Base-by-base conservation (phyloP, 495 filamentous ascomycete genomes). In the Clavariopsis aquatica region DNA sequence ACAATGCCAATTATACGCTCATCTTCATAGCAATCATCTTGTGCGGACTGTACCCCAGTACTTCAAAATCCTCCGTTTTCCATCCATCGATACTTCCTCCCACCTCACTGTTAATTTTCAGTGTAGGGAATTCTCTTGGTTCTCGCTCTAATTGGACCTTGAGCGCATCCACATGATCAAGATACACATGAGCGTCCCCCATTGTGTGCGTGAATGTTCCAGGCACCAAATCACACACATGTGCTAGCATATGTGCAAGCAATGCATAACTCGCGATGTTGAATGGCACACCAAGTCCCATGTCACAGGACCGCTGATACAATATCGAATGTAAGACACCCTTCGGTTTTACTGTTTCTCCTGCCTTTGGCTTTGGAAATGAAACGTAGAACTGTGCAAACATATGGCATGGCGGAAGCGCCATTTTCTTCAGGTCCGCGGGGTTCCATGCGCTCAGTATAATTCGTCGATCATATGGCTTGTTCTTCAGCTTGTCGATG, bases 301-400 rank as follows among this genome's bases (percentile, higher is more conserved):
- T 96, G 77, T 98, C 95, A 77, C 91, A 96, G 31, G 84, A 89
- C n/a, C 94, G 81, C 77, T 98, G 94, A 74, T 97, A 98, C 17
- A 98, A 78, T 69, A 92, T 83, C 69, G 91, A 94, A 70, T 89
- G 87, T 22, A 97, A 79, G 26, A 87, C 81, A 2, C 92, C 92
- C 64, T 81, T 82, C 13, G 74, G 71, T 52, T 81, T 82, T 8
- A 3, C 31, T 12, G 31, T 43, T 8, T 72, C 71, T 47, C 72
- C 75, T 36, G 73, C 71, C 26, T 65, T 34, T 4, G 19, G 17
- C 72, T 78, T 59, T 8, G 89, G 89, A 74, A 84, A 97, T 0
- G 87, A 90, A 38, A 98, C 93, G 70, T 97, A 97, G 71, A 98
- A 98, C 77, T 98, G 95, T 15, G 93, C 93, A 78, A 98, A 96